phyloP scores from a whole-genome alignment of 2,329 filamentous ascomycete genomes.

The Raffaelea arxii region DNA sequence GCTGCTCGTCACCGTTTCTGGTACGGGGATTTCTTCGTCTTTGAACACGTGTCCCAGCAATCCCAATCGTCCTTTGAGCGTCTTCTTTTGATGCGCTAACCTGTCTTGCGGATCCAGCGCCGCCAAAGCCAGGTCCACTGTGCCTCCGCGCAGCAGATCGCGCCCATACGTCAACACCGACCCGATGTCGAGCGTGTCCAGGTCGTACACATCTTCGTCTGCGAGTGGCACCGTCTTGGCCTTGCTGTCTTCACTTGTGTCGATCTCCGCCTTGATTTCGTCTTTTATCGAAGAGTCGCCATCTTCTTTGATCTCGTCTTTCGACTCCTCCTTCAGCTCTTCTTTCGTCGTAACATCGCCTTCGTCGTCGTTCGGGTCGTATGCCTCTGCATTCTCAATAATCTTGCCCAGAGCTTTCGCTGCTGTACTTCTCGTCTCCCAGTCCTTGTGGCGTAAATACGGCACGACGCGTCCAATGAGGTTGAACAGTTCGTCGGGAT shows the following conservation, averaged over 20 bases:
- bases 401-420: constrained; percentile 94
- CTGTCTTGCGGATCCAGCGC: constrained; percentile 72
- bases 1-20: constrained; percentile 45
- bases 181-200: constrained; percentile 67
- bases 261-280: constrained; percentile 10
- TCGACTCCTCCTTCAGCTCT: constrained; percentile 14
- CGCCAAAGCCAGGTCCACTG: constrained; percentile 76
- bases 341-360: constrained; percentile 36
- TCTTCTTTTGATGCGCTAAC: constrained; percentile 82
- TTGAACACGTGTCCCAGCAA: constrained; percentile 77
- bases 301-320: neutral
- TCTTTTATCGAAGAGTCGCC: too few species aligned
- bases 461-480: constrained; percentile 89
- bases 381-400: constrained; percentile 74
- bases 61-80: constrained; percentile 69
- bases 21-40: constrained; percentile 64
- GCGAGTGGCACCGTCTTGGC: constrained; percentile 36
- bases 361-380: constrained; percentile 79
- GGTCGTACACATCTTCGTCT: constrained; percentile 55
- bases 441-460: constrained; percentile 88
- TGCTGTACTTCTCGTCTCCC: constrained; percentile 90
- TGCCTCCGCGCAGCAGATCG: constrained; percentile 73
- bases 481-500: constrained; percentile 96
- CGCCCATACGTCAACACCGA: constrained; percentile 76
- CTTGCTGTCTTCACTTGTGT: constrained; percentile 33